Base-by-base conservation (phyloP, 768 basidiomycete species). In the Amanita polypyramis region DNA sequence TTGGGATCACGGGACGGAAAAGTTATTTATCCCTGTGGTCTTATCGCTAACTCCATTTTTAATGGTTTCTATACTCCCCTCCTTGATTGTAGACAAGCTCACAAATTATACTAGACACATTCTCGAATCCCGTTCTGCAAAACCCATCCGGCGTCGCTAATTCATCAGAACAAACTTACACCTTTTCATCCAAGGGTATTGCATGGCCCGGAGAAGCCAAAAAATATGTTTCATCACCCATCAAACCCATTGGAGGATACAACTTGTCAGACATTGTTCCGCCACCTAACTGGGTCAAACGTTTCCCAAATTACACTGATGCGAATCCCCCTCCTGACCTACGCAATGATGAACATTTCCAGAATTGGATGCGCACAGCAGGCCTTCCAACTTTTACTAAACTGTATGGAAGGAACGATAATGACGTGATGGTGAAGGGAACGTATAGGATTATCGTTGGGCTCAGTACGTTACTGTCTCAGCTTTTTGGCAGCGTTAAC, bases 341-440 rank as follows among this genome's bases (percentile, higher is more conserved):
- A 30, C 67, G 70, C 45, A 54, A 56, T 2, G 83, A 98, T 58
- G 88, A 97, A 64, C 93, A 88, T 57, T 98, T 99, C 72, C 95
- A 98, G 66, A 94, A 95, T 61, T 99, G 96, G 96, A 99, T 99
- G 96, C 79, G 95, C 50, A 96, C 94, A 2, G 91, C 96, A 0
- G 96, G 95, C 10, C 65, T 98, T 40, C 96, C 96, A 7, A 97
- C 95, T 5, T 99, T 99, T 64, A 82, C 91, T 27, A 98, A 99
- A 67, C 70, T 99, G 17, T 97, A 86, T 59, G 93, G 85, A 12
- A 74, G 95, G 53, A 98, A 97, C 61, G 94, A 98, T 58, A 63
- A 77, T 23, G 73, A 84, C 43, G 69, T 65, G 19, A 78, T 99
- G 73, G 55, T 57, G 15, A 73, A 79, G 46, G 96, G 93, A 6